phyloP scores from a whole-genome alignment of 2,329 filamentous ascomycete genomes.

The Didymosphaeria variabile region DNA sequence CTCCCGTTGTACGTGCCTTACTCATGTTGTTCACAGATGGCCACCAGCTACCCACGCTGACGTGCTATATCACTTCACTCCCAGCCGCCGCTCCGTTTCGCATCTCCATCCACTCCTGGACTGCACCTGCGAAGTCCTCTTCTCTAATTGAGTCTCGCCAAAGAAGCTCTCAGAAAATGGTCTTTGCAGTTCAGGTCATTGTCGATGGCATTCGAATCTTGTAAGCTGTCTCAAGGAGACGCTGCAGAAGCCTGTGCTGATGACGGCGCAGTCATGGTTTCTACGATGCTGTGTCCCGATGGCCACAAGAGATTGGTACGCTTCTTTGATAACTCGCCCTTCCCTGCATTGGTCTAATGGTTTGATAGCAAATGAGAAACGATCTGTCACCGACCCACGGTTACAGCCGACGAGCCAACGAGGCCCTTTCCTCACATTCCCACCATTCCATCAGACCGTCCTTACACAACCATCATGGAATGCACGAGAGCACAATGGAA shows the following conservation, averaged over 20 bases:
- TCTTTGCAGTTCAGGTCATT: constrained; percentile 40
- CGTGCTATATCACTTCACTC: constrained; percentile 41
- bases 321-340: not conserved
- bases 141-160: constrained; percentile 37
- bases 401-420: constrained; percentile 66
- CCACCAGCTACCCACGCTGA: constrained; percentile 39
- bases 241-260: constrained; percentile 29
- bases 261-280: constrained; percentile 32
- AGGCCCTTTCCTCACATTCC: constrained; percentile 69
- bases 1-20: not conserved
- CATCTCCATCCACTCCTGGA: constrained; percentile 49
- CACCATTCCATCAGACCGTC: constrained; percentile 73
- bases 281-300: constrained; percentile 36
- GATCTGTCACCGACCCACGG: constrained; percentile 24
- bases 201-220: constrained; percentile 41
- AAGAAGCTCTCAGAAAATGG: constrained; percentile 34
- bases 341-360: constrained; percentile 50
- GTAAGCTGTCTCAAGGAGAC: constrained; percentile 28
- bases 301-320: constrained; percentile 46
- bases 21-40: constrained; percentile 35
- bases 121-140: constrained; percentile 33
- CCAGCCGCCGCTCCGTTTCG: constrained; percentile 42
- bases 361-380: constrained; percentile 38
- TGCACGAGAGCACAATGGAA: constrained; percentile 73
- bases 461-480: constrained; percentile 77